A percentile compares a stretch with the other conserved stretches of the same genome.
These are phyloP conservation scores for Podila minutissima DNA, from an alignment of 192 early-diverging fungal genomes.

Conservation along the genomic window DNA sequence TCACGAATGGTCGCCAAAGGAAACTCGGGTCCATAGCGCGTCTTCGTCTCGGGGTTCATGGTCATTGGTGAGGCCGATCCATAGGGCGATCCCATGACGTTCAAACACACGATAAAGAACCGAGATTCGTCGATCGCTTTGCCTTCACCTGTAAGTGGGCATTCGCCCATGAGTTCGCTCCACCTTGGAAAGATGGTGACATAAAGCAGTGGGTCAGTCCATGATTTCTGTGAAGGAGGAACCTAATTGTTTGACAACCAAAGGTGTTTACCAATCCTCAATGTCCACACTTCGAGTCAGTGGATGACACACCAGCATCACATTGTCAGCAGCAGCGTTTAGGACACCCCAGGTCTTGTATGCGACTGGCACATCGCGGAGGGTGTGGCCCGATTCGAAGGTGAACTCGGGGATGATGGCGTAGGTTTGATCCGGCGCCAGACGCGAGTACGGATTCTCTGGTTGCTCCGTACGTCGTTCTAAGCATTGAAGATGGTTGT, in stretches of 20 bases:
- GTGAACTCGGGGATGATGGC: constrained; percentile 74
- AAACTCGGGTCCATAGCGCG: constrained; percentile 91
- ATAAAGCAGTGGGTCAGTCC: background rate
- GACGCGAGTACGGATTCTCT: constrained; percentile 68
- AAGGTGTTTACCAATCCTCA: constrained; percentile 83
- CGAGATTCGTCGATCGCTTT: constrained; percentile 88
- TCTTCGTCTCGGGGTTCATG: constrained; percentile 79
- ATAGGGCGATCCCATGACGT: constrained; percentile 96
- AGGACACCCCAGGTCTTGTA: constrained; percentile 97
- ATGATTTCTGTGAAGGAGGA: background rate
- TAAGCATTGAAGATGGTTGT: background rate
- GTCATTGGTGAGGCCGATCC: constrained; percentile 94
- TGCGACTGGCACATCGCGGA: constrained; percentile 88
- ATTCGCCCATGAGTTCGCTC: constrained; percentile 56
- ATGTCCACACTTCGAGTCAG: constrained; percentile 95
- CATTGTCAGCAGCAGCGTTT: constrained; percentile 82
- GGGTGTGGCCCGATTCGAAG: constrained; percentile 79
- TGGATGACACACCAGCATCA: constrained; percentile 98
- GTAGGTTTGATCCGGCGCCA: constrained; percentile 77
- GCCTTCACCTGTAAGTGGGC: constrained; percentile 85
- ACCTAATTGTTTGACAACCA: background rate
- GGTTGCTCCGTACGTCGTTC: constrained; percentile 35
- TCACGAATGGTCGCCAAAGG: constrained; percentile 89
- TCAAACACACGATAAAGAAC: constrained; percentile 97
- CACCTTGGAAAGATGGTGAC: constrained; percentile 65